A percentile compares a stretch with the other conserved stretches of the same genome.
Evolutionary conservation across 1,284 basidiomycete species (phyloP).

Genomic region (Wallemia mellicola): DNA sequence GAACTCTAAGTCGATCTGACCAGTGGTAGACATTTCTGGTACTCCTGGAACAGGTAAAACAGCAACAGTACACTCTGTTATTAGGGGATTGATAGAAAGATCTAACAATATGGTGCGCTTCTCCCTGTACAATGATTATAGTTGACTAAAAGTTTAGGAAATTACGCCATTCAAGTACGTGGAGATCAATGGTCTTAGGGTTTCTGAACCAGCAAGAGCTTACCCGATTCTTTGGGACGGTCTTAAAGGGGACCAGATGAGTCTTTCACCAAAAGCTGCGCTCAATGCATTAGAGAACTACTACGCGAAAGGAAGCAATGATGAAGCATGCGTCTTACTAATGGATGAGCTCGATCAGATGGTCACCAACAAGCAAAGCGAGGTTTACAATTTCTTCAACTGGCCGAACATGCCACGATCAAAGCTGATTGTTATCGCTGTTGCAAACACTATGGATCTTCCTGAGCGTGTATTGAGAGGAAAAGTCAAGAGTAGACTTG

Average conservation of each 20-base stretch:
- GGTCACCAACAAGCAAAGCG: slow-evolving; percentile 81
- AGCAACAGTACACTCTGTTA: slow-evolving; percentile 76
- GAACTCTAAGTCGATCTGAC: background rate
- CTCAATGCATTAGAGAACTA: background rate
- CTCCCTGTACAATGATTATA: background rate
- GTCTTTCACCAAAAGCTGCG: background rate
- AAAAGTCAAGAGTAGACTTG: slow-evolving; percentile 69
- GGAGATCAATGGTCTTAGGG: slow-evolving; percentile 87
- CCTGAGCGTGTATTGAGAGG: slow-evolving; percentile 78
- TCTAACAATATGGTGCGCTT: slow-evolving; percentile 37
- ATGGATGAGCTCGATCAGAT: slow-evolving; percentile 98
- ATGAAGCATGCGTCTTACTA: slow-evolving; percentile 30
- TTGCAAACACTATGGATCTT: slow-evolving; percentile 94
- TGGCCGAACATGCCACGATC: slow-evolving; percentile 76
- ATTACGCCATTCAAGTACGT: slow-evolving; percentile 80
- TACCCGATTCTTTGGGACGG: slow-evolving; percentile 72
- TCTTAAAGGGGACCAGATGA: slow-evolving; percentile 38
- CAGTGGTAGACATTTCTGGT: slow-evolving; percentile 57
- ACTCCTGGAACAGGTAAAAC: slow-evolving; percentile 97
- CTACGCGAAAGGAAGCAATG: background rate
- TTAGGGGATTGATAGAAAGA: slow-evolving; percentile 60
- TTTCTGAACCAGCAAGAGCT: slow-evolving; percentile 61
- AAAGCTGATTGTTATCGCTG: slow-evolving; percentile 75
- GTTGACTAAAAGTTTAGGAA: slow-evolving; percentile 25
- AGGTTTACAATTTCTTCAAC: slow-evolving; percentile 98